Conservation (phyloP, 345 rosid species). For the Eucalyptus sideroxylon region DNA sequence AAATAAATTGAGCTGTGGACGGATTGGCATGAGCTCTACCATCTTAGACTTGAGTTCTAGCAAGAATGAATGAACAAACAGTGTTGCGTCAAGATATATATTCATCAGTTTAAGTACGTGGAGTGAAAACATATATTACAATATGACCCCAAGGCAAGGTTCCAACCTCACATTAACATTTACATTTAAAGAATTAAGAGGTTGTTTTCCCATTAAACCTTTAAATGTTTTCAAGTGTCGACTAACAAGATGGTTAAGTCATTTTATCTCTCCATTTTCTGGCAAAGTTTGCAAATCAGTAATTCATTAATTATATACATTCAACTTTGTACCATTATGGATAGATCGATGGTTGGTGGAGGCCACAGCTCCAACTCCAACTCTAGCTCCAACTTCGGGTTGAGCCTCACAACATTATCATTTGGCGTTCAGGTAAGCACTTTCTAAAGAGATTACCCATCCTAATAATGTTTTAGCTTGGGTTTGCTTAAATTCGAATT, state of each 20-base stretch:
- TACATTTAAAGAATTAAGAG: neutral
- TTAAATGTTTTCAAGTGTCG: neutral
- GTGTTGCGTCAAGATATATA: neutral
- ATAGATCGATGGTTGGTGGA: accelerated
- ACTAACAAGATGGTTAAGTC: neutral
- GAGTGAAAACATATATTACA: neutral
- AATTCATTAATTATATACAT: neutral
- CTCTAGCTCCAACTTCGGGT: accelerated
- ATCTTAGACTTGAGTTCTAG: neutral
- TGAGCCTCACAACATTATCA: accelerated
- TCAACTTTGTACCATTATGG: neutral
- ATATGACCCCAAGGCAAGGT: neutral
- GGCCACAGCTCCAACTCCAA: accelerated
- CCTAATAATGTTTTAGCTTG: too few species aligned
- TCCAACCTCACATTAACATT: neutral
- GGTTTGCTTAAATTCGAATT: accelerated
- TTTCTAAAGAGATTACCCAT: too few species aligned
- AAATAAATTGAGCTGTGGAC: neutral
- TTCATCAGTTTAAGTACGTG: neutral
- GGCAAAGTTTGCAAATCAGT: neutral
- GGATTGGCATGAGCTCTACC: neutral
- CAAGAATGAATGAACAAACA: neutral
- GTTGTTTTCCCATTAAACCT: neutral
- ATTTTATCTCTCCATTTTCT: neutral
- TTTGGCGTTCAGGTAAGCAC: accelerated